A percentile compares a stretch with the other conserved stretches of the same genome.
These are phyloP conservation scores for Serendipita indica DNA, from an alignment of 768 basidiomycete genomes.

Conservation along the genomic window DNA sequence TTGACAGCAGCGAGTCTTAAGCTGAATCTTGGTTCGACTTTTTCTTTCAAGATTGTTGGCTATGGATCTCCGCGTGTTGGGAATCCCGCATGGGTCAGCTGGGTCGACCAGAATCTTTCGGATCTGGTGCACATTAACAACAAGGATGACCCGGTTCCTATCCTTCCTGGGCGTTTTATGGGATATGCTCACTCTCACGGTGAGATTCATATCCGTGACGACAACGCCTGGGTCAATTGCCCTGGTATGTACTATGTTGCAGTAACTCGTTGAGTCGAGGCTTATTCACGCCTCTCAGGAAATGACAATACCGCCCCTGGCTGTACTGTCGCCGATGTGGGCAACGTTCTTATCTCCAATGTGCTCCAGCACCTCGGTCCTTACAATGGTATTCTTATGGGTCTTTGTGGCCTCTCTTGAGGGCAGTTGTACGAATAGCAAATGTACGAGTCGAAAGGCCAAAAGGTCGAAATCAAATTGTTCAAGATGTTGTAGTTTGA, in stretches of 20 bases:
- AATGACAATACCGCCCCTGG: constrained; percentile 41
- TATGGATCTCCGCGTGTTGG: neutral
- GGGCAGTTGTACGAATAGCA: neutral
- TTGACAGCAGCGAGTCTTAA: constrained; percentile 1
- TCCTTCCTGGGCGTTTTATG: constrained; percentile 16
- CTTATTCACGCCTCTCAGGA: constrained; percentile 23
- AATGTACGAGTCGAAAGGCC: neutral
- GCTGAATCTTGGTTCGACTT: neutral
- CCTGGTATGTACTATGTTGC: constrained; percentile 26
- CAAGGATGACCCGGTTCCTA: constrained; percentile 17
- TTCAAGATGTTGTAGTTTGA: neutral
- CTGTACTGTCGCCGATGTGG: constrained; percentile 41
- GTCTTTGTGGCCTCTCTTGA: constrained; percentile 1
- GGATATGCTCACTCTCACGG: constrained; percentile 23
- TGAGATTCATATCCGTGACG: constrained; percentile 25
- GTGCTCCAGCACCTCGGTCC: constrained; percentile 36
- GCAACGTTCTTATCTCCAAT: constrained; percentile 32
- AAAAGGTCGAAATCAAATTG: neutral
- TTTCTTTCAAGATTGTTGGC: neutral
- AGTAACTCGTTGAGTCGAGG: neutral
- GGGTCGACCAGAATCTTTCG: constrained; percentile 10
- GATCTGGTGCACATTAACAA: constrained; percentile 11
- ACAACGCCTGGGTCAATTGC: constrained; percentile 38
- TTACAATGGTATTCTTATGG: constrained; percentile 15
- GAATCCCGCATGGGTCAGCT: constrained; percentile 9